Base-by-base conservation (phyloP, 1,139 yeast genomes). In the Pichia kudriavzevii region DNA sequence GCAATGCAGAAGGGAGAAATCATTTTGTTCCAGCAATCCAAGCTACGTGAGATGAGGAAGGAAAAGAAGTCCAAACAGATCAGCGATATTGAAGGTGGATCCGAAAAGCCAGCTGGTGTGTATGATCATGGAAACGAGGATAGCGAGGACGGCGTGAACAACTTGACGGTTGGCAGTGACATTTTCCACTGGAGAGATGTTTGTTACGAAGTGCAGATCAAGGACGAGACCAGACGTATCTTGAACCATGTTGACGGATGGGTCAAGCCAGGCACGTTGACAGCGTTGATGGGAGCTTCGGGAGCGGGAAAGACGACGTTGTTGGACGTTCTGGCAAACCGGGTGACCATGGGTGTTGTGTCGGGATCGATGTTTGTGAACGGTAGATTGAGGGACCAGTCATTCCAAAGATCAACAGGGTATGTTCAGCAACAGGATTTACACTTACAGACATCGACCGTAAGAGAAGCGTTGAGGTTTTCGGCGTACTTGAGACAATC, bases 251-350 rank as follows among this genome's bases (percentile, higher is more conserved):
- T 78, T 33, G 75, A 72, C 44, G 85, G 84, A 27, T 78, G 65
- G 54, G 77, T 76, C 48, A 69, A 72, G 43, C 82, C 83, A 12
- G 83, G 83, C 45, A 70, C 75, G 22, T 56, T 72, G 61, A 72
- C 76, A 31, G 78, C 78, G 19, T 55, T 76, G 28, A 75, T 76
- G 80, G 83, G 83, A 44, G 79, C 71, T 41, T 75, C 82, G 20
- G 82, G 83, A 52, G 82, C 82, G 30, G 83, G 83, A 54, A 76
- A 76, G 52, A 76, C 83, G 1, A 76, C 82, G 7, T 59, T 76
- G 41, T 62, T 76, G 42, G 74, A 75, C 48, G 69, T 69, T 32
- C 61, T 76, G 40, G 75, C 82, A 12, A 77, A 73, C 49, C 63
- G 82, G 54, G 65, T 70, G 42, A 64, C 66, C 34, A 65, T 69